These are phyloP conservation scores for Paramecium octaurelia DNA, from an alignment of 73 alveolate genomes.

Conservation along the genomic window DNA sequence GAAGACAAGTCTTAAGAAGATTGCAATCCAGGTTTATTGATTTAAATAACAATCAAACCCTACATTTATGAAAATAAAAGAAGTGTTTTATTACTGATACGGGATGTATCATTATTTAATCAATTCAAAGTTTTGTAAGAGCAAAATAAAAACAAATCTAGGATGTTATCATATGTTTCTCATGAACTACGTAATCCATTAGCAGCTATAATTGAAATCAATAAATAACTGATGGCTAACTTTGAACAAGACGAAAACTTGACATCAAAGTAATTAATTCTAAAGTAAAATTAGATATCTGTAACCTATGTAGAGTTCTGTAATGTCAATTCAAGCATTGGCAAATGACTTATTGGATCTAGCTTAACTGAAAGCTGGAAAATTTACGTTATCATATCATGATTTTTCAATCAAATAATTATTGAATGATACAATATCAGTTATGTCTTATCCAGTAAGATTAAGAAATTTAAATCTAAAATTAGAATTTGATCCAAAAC, in stretches of 20 bases:
- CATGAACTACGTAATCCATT: slow-evolving; percentile 58
- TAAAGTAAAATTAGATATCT: background rate
- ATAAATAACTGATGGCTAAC: background rate
- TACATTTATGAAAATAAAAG: background rate
- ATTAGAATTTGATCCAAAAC: background rate
- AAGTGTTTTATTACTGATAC: background rate
- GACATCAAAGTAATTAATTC: background rate
- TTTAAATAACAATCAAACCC: background rate
- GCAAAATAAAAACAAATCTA: slow-evolving; percentile 35
- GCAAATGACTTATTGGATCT: slow-evolving; percentile 19
- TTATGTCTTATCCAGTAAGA: background rate
- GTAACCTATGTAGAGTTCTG: background rate
- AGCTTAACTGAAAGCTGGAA: slow-evolving; percentile 1
- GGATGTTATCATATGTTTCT: slow-evolving; percentile 51
- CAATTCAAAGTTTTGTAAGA: background rate
- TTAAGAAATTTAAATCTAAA: background rate
- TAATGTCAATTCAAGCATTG: background rate
- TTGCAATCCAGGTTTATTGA: background rate
- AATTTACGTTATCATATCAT: background rate
- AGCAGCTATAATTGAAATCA: background rate
- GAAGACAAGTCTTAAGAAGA: background rate
- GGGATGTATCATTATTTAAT: slow-evolving; percentile 49
- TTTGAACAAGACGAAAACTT: background rate
- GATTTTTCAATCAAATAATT: background rate
- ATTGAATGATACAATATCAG: background rate